Evolutionary conservation across 148 eudicot genomes (phyloP).

Genomic region (Silene latifolia): DNA sequence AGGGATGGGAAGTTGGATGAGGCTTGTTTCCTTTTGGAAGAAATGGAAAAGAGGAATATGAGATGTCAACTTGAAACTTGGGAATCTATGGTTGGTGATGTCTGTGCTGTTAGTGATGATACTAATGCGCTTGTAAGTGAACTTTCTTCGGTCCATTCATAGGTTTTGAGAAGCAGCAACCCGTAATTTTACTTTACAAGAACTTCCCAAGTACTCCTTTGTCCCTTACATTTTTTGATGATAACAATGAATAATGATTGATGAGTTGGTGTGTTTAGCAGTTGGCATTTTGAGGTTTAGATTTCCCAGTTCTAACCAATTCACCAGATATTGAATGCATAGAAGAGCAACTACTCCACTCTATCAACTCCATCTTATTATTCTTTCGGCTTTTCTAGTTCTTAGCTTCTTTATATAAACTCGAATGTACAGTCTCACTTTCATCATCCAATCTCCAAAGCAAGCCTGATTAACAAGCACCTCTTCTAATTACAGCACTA

Average conservation of each 20-base stretch:
- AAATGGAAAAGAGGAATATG: slow-evolving; percentile 68
- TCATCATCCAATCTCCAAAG: slow-evolving; percentile 21
- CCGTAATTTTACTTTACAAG: not conserved
- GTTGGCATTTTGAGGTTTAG: slow-evolving; percentile 26
- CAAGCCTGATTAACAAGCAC: not conserved
- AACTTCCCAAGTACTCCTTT: not conserved
- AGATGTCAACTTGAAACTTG: slow-evolving; percentile 42
- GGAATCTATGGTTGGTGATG: slow-evolving; percentile 53
- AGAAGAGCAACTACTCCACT: slow-evolving; percentile 44
- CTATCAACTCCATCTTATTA: slow-evolving; percentile 47
- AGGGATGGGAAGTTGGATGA: slow-evolving; percentile 52
- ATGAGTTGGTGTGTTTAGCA: slow-evolving; percentile 17
- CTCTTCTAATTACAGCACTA: slow-evolving; percentile 17
- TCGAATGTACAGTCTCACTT: not conserved
- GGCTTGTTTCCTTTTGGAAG: slow-evolving; percentile 70
- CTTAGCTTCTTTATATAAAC: slow-evolving; percentile 24
- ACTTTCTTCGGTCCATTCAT: slow-evolving; percentile 22
- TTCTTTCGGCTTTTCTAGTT: slow-evolving; percentile 1
- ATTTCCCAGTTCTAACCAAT: slow-evolving; percentile 43
- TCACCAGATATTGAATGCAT: slow-evolving; percentile 31
- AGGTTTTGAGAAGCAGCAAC: slow-evolving; percentile 3
- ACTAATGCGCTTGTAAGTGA: slow-evolving; percentile 36
- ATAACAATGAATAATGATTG: not conserved
- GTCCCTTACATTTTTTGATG: slow-evolving; percentile 3
- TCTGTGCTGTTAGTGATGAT: slow-evolving; percentile 26